Conservation (phyloP, 2,329 filamentous ascomycete genomes). For the Coniella lustricola region DNA sequence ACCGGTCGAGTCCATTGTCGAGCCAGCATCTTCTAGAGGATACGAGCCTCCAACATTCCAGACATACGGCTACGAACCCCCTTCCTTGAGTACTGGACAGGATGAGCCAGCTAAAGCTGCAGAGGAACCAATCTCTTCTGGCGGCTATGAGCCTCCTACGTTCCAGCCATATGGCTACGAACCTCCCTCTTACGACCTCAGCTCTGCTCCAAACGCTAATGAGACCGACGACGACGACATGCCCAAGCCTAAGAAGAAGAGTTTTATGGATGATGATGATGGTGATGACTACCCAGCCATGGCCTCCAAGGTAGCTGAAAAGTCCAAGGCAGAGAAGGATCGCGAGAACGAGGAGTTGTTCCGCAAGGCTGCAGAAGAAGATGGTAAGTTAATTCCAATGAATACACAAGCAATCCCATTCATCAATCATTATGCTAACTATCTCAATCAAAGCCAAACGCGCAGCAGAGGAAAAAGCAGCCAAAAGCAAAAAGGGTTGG, state of each 20-base stretch:
- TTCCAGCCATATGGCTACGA: constrained; percentile 55
- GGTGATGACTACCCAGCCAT: constrained; percentile 57
- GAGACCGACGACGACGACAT: constrained; percentile 38
- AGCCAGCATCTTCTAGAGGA: constrained; percentile 32
- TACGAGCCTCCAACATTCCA: constrained; percentile 60
- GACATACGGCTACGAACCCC: constrained; percentile 49
- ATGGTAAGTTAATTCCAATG: constrained; percentile 43
- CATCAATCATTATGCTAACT: constrained; percentile 15
- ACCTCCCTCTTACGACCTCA: constrained; percentile 48
- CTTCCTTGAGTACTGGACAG: constrained; percentile 29
- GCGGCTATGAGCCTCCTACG: constrained; percentile 54
- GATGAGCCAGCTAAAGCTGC: constrained; percentile 18
- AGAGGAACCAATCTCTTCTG: constrained; percentile 26
- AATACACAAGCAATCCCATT: too few relatives aligned
- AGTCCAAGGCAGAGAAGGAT: constrained; percentile 62
- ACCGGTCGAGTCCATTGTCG: constrained; percentile 15
- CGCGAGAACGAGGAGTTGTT: constrained; percentile 80
- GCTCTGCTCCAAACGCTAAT: constrained; percentile 35
- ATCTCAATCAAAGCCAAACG: constrained; percentile 48
- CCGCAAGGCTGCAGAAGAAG: constrained; percentile 72
- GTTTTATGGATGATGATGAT: constrained; percentile 76
- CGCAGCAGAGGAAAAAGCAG: constrained; percentile 43
- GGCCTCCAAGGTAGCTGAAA: constrained; percentile 41
- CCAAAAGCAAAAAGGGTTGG: constrained; percentile 61
- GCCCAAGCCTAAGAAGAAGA: constrained; percentile 64